These are phyloP conservation scores for Elaeagnus macrophylla DNA, from an alignment of 306 rosid species.

Conservation along the genomic window DNA sequence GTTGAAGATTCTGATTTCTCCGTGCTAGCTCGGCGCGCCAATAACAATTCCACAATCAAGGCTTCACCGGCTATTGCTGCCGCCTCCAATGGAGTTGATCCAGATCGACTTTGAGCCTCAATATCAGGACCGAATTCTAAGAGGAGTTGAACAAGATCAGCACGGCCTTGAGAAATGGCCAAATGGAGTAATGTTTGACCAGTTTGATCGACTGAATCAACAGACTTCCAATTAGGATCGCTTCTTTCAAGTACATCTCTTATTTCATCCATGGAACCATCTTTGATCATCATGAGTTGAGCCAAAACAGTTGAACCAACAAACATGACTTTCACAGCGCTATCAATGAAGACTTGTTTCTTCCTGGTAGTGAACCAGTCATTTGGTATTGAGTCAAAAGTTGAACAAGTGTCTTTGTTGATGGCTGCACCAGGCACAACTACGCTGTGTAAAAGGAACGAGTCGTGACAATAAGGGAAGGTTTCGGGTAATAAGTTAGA, in stretches of 20 bases:
- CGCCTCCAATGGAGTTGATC: conserved; percentile 55
- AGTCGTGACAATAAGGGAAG: conserved; percentile 50
- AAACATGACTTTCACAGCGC: conserved; percentile 60
- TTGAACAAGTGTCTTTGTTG: conserved; percentile 51
- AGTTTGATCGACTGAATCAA: conserved; percentile 36
- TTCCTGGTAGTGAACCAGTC: conserved; percentile 74
- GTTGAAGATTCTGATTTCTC: conserved; percentile 38
- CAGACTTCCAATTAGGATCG: conserved; percentile 48
- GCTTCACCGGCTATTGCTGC: conserved; percentile 46
- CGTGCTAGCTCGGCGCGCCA: conserved; percentile 52
- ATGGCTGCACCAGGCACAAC: conserved; percentile 72
- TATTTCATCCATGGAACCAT: conserved; percentile 54
- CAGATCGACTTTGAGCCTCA: conserved; percentile 31
- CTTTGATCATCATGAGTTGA: conserved; percentile 38
- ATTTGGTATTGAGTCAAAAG: conserved; percentile 53
- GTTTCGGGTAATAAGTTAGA: conserved; percentile 50
- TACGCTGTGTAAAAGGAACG: conserved; percentile 74
- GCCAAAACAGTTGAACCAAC: conserved; percentile 55
- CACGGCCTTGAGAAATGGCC: conserved; percentile 40
- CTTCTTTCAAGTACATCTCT: conserved; percentile 61
- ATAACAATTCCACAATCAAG: conserved; percentile 61
- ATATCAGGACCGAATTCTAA: conserved; percentile 61
- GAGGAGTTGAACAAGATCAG: conserved; percentile 64
- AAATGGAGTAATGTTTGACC: conserved; percentile 58
- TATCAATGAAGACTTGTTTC: conserved; percentile 76